A percentile compares a stretch with the other conserved stretches of the same genome.
Evolutionary conservation across 1,284 basidiomycete species (phyloP).

Genomic region (Cystobasidium pallidum): DNA sequence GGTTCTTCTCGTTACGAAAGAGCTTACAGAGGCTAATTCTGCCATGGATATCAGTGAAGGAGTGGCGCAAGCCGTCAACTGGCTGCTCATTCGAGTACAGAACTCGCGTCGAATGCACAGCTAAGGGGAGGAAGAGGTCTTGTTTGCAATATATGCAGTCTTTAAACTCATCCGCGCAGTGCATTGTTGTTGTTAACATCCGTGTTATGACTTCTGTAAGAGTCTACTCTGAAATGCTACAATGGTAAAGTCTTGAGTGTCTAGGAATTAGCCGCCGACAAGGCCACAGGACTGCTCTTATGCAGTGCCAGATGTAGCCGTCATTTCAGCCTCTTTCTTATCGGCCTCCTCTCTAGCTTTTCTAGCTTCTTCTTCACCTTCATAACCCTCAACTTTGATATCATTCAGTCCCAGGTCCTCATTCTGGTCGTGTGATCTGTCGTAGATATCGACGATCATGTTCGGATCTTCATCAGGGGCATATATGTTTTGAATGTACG

Average conservation of each 20-base stretch:
- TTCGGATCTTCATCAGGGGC: conserved; percentile 65
- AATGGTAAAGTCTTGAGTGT: background rate
- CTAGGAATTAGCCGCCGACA: background rate
- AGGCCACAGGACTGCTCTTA: background rate
- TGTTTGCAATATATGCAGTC: background rate
- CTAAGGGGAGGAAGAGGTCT: background rate
- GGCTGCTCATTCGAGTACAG: conserved; percentile 89
- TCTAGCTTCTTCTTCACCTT: conserved; percentile 47
- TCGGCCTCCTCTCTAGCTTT: conserved; percentile 40
- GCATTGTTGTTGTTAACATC: conserved; percentile 15
- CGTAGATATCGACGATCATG: conserved; percentile 81
- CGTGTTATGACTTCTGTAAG: too few relatives aligned
- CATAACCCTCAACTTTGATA: conserved; percentile 86
- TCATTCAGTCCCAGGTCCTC: conserved; percentile 96
- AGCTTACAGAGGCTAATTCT: too few relatives aligned
- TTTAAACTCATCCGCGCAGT: too few relatives aligned
- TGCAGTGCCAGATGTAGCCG: conserved; percentile 19
- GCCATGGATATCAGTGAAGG: conserved; percentile 81
- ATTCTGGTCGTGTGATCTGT: conserved; percentile 86
- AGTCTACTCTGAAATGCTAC: conserved; percentile 2
- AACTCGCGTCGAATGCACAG: conserved; percentile 62
- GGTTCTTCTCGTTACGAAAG: background rate
- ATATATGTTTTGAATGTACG: conserved; percentile 90
- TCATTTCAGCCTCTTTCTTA: conserved; percentile 38
- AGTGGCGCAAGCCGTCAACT: conserved; percentile 84